These are phyloP conservation scores for Sarocladium oryzae DNA, from an alignment of 2,329 filamentous ascomycete genomes.

Conservation along the genomic window DNA sequence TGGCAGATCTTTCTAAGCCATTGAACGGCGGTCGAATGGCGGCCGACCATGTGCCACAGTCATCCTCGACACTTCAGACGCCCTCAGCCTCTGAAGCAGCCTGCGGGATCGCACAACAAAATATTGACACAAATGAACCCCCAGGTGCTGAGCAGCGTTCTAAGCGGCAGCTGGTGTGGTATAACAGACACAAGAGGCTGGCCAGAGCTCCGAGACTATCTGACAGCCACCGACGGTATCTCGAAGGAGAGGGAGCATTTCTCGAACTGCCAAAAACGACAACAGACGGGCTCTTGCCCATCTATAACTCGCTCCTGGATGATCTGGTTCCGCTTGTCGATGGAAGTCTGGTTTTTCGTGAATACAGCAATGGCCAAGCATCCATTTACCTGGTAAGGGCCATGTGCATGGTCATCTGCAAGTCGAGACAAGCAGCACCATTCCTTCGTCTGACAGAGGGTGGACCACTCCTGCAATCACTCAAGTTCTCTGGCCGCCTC, in stretches of 20 bases:
- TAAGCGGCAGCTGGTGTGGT: slow-evolving; percentile 12
- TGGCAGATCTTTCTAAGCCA: slow-evolving; percentile 13
- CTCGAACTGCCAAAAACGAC: slow-evolving; percentile 13
- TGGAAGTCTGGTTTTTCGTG: slow-evolving; percentile 12
- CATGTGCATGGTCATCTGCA: slow-evolving; percentile 20
- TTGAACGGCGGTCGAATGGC: neutral
- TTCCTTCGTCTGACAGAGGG: slow-evolving; percentile 15
- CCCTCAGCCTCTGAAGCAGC: neutral
- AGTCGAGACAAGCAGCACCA: slow-evolving; percentile 17
- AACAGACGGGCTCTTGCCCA: slow-evolving; percentile 12
- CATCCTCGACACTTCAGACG: neutral
- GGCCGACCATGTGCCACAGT: neutral
- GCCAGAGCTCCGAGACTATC: slow-evolving; percentile 6
- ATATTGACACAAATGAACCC: neutral
- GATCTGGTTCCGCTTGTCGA: slow-evolving; percentile 16
- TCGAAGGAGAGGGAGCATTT: slow-evolving; percentile 14
- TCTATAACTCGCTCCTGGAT: slow-evolving; percentile 14
- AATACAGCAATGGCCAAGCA: slow-evolving; percentile 15
- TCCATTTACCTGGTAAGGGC: slow-evolving; percentile 17
- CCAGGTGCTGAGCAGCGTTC: neutral
- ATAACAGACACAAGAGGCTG: slow-evolving; percentile 12
- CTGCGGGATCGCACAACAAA: neutral
- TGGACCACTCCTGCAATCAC: slow-evolving; percentile 13
- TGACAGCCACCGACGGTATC: slow-evolving; percentile 11
- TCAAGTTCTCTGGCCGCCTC: slow-evolving; percentile 15